Evolutionary conservation across 768 basidiomycete species (phyloP).

Genomic region (Clitopilus passeckerianus): DNA sequence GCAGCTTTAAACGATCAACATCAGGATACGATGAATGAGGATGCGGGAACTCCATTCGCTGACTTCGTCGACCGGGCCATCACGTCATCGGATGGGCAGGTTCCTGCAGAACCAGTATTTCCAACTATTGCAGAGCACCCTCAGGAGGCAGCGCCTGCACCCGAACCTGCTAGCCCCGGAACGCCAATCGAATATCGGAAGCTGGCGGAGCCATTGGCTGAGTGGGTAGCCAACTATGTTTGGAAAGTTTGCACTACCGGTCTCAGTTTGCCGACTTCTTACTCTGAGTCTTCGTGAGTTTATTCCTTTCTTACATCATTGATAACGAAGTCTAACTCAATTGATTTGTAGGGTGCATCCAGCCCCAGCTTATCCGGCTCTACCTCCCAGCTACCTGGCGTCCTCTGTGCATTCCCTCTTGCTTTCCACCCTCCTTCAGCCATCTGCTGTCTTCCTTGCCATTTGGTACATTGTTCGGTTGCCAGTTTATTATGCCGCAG

Average conservation of each 20-base stretch:
- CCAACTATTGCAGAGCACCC: constrained; percentile 22
- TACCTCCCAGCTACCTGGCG: constrained; percentile 51
- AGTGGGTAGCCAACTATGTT: constrained; percentile 75
- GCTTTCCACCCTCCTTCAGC: constrained; percentile 76
- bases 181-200: constrained; percentile 61
- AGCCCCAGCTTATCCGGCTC: constrained; percentile 33
- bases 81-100: constrained; percentile 19
- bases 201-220: constrained; percentile 70
- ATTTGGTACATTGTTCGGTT: constrained; percentile 80
- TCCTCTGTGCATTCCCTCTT: constrained; percentile 66
- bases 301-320: constrained; percentile 3
- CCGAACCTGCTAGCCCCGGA: constrained; percentile 43
- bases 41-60: constrained; percentile 57
- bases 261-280: constrained; percentile 49
- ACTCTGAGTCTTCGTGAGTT: constrained; percentile 54
- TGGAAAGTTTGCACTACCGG: constrained; percentile 83
- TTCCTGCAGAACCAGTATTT: constrained; percentile 17
- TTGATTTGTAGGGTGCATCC: constrained; percentile 21
- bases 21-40: constrained; percentile 34
- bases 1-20: constrained; percentile 66
- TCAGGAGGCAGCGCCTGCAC: constrained; percentile 33
- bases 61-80: constrained; percentile 74
- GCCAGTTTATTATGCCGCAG: constrained; percentile 60
- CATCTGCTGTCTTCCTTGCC: constrained; percentile 73
- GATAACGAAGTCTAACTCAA: constrained; percentile 4